A percentile compares a stretch with the other conserved stretches of the same genome.
phyloP scores from a whole-genome alignment of 1,139 yeast species.

The Suhomyces yuchorum region DNA sequence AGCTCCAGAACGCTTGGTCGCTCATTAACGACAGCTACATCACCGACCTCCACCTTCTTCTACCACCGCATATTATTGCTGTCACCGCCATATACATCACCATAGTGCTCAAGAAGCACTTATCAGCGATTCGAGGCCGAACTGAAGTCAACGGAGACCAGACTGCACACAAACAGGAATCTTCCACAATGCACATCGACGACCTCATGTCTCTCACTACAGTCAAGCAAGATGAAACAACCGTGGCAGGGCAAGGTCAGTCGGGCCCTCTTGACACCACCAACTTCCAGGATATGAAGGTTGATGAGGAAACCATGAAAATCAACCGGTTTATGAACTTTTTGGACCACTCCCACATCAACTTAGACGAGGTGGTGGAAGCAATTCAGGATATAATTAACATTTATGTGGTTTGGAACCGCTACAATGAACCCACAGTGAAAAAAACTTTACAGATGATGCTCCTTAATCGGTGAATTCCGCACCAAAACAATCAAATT shows the following conservation, averaged over 20 bases:
- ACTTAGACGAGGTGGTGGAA: slow-evolving; percentile 73
- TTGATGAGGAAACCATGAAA: slow-evolving; percentile 46
- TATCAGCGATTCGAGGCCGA: slow-evolving; percentile 24
- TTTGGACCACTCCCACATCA: slow-evolving; percentile 73
- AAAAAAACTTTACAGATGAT: slow-evolving; percentile 46
- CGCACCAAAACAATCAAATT: too few relatives aligned
- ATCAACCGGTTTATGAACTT: slow-evolving; percentile 61
- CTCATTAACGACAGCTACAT: slow-evolving; percentile 86
- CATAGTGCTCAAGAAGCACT: slow-evolving; percentile 54
- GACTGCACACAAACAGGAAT: slow-evolving; percentile 5
- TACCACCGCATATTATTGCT: slow-evolving; percentile 92
- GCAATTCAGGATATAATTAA: slow-evolving; percentile 81
- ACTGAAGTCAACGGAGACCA: slow-evolving; percentile 7
- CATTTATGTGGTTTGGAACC: slow-evolving; percentile 81
- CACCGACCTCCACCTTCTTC: slow-evolving; percentile 78
- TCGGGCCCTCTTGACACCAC: slow-evolving; percentile 18
- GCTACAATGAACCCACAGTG: slow-evolving; percentile 64
- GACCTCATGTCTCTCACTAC: slow-evolving; percentile 36
- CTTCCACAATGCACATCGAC: slow-evolving; percentile 36
- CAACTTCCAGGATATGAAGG: slow-evolving; percentile 31
- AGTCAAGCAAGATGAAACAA: background rate
- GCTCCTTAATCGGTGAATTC: slow-evolving; percentile 34
- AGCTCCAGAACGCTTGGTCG: slow-evolving; percentile 85
- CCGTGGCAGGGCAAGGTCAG: background rate
- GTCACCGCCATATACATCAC: slow-evolving; percentile 78